Evolutionary conservation across 129 eudicot genomes (phyloP).

Genomic region (Escallonia herrerae): DNA sequence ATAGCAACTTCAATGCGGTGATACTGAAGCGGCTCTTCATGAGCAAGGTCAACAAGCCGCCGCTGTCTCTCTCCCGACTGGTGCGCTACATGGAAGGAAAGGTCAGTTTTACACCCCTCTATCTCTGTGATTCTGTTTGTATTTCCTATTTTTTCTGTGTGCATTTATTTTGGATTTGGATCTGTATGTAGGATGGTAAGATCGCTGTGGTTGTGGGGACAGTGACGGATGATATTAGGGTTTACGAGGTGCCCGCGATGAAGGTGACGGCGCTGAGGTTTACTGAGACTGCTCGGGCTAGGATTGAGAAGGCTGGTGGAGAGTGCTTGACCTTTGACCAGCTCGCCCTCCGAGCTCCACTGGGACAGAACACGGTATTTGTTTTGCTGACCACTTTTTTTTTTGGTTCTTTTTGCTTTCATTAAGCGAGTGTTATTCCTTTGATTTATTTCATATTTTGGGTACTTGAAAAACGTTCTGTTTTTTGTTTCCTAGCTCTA

Average conservation of each 20-base stretch:
- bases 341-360: conserved; percentile 26
- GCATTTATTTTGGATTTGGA: background rate
- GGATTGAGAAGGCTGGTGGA: conserved; percentile 39
- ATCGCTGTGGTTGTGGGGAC: conserved; percentile 27
- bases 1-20: conserved; percentile 52
- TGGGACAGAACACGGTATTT: conserved; percentile 26
- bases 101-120: conserved; percentile 12
- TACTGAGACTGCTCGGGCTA: conserved; percentile 31
- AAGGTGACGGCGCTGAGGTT: conserved; percentile 37
- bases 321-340: conserved; percentile 37
- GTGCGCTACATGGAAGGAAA: conserved; percentile 45
- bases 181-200: conserved; percentile 20
- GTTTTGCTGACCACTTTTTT: background rate
- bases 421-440: background rate
- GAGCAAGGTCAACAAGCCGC: conserved; percentile 56
- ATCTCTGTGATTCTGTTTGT: background rate
- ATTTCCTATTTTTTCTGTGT: background rate
- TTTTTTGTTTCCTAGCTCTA: too few relatives aligned
- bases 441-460: background rate
- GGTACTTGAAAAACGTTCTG: background rate
- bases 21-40: conserved; percentile 47
- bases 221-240: conserved; percentile 22
- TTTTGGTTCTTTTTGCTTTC: background rate
- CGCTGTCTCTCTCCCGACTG: conserved; percentile 45
- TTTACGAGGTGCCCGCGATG: conserved; percentile 24